phyloP scores from a whole-genome alignment of 2,329 filamentous ascomycete genomes.

The Uncinocarpus reesii region DNA sequence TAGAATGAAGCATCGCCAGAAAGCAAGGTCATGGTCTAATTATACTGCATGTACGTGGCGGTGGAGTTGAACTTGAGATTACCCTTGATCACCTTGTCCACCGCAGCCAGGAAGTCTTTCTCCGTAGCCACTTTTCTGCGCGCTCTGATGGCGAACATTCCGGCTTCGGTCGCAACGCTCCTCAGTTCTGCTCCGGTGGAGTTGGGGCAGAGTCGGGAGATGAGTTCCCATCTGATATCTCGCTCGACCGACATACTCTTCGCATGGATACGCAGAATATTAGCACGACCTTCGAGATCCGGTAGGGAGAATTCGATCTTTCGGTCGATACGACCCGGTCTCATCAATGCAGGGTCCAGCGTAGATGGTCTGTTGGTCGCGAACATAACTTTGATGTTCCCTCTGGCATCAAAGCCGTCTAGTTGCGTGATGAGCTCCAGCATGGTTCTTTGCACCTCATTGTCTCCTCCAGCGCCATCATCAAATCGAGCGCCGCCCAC shows the following conservation, averaged over 20 bases:
- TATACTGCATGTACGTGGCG: constrained; percentile 97
- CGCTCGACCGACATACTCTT: constrained; percentile 99
- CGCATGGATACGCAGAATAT: constrained; percentile 95
- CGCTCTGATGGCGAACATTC: constrained; percentile 94
- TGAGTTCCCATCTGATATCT: constrained; percentile 97
- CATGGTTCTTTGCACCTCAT: constrained; percentile 97
- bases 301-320: constrained; percentile 99
- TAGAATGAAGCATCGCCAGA: constrained; percentile 8
- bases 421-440: constrained; percentile 94
- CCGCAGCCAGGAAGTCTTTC: constrained; percentile 95
- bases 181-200: constrained; percentile 91
- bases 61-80: constrained; percentile 99
- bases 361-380: constrained; percentile 94
- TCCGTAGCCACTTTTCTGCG: constrained; percentile 95
- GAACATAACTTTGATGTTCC: constrained; percentile 99
- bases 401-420: constrained; percentile 89
- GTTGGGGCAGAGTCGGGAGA: constrained; percentile 93
- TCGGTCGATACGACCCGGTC: constrained; percentile 91
- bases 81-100: constrained; percentile 99
- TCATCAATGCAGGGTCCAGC: constrained; percentile 91
- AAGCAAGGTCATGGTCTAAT: too few species aligned
- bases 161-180: constrained; percentile 93
- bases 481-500: constrained; percentile 94
- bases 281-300: constrained; percentile 92
- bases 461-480: constrained; percentile 91